phyloP scores from a whole-genome alignment of 208 protist species.

The Acanthamoeba sp. region DNA sequence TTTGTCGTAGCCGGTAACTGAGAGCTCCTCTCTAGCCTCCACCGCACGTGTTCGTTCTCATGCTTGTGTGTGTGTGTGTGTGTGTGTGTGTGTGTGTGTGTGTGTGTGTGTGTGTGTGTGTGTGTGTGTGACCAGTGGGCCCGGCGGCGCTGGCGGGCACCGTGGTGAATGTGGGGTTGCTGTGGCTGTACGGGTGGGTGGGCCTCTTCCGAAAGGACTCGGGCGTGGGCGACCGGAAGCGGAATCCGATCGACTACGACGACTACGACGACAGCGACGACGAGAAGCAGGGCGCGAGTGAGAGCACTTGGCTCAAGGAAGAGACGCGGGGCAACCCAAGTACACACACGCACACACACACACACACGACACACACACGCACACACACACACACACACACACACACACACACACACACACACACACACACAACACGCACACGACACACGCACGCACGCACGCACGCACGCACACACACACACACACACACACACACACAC shows the following conservation, averaged over 20 bases:
- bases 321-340: not conserved
- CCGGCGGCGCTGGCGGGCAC: conserved; percentile 1
- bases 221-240: not conserved
- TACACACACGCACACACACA: not conserved
- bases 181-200: conserved; percentile 32
- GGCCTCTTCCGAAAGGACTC: conserved; percentile 13
- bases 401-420: too few species aligned
- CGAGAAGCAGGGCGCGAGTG: not conserved
- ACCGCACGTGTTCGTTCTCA: not conserved
- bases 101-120: too few species aligned
- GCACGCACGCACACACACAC: not conserved
- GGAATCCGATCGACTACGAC: conserved; percentile 30
- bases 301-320: conserved; percentile 30
- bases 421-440: too few species aligned
- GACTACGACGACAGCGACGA: conserved; percentile 53
- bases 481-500: not conserved
- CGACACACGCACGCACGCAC: not conserved
- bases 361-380: too few species aligned
- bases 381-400: too few species aligned
- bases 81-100: too few species aligned
- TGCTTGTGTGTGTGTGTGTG: not conserved
- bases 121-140: not conserved
- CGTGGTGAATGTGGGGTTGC: not conserved
- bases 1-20: not conserved
- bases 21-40: not conserved